These are phyloP conservation scores for Sporopachydermia lactativora DNA, from an alignment of 805 yeast genomes.

Conservation along the genomic window DNA sequence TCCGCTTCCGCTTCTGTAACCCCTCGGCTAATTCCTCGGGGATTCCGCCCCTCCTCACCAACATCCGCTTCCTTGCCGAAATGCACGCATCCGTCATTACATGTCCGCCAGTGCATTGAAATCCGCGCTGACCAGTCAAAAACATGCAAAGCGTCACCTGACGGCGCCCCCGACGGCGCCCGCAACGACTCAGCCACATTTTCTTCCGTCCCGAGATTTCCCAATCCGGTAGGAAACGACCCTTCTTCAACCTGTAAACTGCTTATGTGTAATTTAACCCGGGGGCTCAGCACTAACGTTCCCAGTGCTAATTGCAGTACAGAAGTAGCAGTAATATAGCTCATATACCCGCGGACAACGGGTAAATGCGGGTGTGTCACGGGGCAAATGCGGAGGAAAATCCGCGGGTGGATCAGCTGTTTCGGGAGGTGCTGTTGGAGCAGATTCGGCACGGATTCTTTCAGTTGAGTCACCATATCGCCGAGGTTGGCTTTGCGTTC, in stretches of 20 bases:
- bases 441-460: background rate
- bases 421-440: background rate
- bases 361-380: background rate
- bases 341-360: background rate
- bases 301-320: background rate
- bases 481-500: background rate
- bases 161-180: background rate
- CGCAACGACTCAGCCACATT: too few relatives aligned
- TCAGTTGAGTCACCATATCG: background rate
- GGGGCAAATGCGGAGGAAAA: background rate
- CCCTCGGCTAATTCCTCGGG: too few relatives aligned
- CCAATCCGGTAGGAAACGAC: background rate
- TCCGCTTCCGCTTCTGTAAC: background rate
- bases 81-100: conserved; percentile 1
- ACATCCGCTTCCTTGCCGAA: background rate
- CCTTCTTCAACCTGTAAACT: background rate
- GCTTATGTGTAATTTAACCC: conserved; percentile 1
- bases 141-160: background rate
- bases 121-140: background rate
- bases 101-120: background rate
- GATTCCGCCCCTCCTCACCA: too few relatives aligned
- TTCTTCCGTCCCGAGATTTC: background rate
- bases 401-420: background rate
- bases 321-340: background rate
- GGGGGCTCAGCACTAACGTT: background rate